These are phyloP conservation scores for Cytospora paraplurivora DNA, from an alignment of 2,329 filamentous ascomycete species.

Conservation along the genomic window DNA sequence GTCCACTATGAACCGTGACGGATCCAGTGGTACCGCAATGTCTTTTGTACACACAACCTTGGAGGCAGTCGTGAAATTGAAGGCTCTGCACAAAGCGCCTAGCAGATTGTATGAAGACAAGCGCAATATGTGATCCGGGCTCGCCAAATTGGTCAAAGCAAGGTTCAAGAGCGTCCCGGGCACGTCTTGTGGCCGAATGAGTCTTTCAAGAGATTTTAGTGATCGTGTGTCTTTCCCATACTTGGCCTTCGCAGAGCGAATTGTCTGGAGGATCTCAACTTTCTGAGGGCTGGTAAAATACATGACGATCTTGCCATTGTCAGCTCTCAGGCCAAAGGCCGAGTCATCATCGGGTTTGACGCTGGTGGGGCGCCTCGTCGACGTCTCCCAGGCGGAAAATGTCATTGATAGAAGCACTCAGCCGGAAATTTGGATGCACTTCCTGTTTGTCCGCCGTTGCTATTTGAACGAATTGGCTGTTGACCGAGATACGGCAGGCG, in stretches of 20 bases:
- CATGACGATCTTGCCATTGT: constrained; percentile 72
- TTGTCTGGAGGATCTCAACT: constrained; percentile 63
- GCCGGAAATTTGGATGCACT: constrained; percentile 61
- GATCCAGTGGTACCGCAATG: constrained; percentile 63
- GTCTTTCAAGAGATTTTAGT: constrained; percentile 63
- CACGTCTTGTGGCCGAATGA: constrained; percentile 70
- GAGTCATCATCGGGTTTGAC: constrained; percentile 68
- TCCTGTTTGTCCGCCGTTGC: constrained; percentile 71
- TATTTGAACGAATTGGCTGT: constrained; percentile 69
- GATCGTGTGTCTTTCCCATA: constrained; percentile 64
- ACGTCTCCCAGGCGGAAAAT: constrained; percentile 69
- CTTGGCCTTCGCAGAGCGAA: constrained; percentile 64
- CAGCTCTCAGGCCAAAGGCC: constrained; percentile 66
- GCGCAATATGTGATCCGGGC: constrained; percentile 60
- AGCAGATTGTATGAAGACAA: constrained; percentile 69
- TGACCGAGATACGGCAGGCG: constrained; percentile 69
- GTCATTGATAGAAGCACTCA: constrained; percentile 68
- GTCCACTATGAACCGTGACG: constrained; percentile 64
- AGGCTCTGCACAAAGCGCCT: constrained; percentile 66
- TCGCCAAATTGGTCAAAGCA: constrained; percentile 67
- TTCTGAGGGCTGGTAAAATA: constrained; percentile 70
- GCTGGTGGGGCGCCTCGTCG: constrained; percentile 64
- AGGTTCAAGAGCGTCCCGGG: constrained; percentile 70
- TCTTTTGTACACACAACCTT: constrained; percentile 66
- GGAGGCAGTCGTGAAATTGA: constrained; percentile 65